A percentile compares a stretch with the other conserved stretches of the same genome.
Conservation (phyloP, 169 alveolate species). For the Cryptosporidium sp. region DNA sequence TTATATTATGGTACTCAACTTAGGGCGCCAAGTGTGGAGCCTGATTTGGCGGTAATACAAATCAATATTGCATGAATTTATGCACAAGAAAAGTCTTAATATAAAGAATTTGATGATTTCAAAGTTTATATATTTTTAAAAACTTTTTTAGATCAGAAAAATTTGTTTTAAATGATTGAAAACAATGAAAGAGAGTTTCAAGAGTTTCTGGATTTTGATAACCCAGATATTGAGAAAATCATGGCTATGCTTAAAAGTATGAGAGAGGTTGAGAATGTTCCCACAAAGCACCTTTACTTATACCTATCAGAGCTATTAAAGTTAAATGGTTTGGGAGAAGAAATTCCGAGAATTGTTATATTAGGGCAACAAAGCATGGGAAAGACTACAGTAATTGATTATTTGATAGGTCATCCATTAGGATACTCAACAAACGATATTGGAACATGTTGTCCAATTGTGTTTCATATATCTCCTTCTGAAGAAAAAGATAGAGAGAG, state of each 20-base stretch:
- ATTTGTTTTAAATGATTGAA: neutral
- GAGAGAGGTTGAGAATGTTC: neutral
- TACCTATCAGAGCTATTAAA: slow-evolving; percentile 87
- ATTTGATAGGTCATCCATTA: slow-evolving; percentile 92
- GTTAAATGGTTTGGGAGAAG: slow-evolving; percentile 88
- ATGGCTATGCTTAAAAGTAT: neutral
- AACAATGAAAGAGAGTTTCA: neutral
- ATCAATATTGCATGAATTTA: slow-evolving; percentile 3
- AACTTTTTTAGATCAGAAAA: no score
- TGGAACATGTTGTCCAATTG: slow-evolving; percentile 92
- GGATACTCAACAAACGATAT: slow-evolving; percentile 90
- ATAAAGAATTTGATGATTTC: neutral
- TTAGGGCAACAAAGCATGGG: slow-evolving; percentile 94
- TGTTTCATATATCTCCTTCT: slow-evolving; percentile 31
- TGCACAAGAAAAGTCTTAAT: neutral
- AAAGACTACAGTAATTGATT: slow-evolving; percentile 89
- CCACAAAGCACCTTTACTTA: slow-evolving; percentile 77
- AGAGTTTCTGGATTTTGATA: neutral
- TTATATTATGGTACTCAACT: neutral
- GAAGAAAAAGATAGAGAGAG: neutral
- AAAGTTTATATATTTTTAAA: no score
- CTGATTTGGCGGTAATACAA: neutral
- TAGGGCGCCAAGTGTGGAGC: neutral
- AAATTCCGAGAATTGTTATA: slow-evolving; percentile 90
- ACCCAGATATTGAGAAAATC: neutral